Base-by-base conservation (phyloP, 129 eudicot genomes). In the Pseudognaphalium luteoalbum region DNA sequence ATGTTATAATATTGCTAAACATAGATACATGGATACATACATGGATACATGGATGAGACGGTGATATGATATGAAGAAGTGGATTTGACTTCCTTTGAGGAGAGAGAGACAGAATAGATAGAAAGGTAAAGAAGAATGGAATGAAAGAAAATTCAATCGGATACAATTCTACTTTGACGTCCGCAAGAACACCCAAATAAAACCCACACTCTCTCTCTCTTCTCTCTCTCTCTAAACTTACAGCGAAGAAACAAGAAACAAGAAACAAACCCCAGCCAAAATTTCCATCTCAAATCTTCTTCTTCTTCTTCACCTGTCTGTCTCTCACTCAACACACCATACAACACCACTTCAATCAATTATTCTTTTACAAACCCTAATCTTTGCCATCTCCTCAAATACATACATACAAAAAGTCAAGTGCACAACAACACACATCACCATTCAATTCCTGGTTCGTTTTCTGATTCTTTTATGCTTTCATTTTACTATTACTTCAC, bases 111-210 rank as follows among this genome's bases (percentile, higher is more conserved):
- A 70, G 75, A 61, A n/a, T n/a, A n/a, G n/a, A 67, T 62, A 32
- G 58, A 70, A 79, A 78, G 77, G 72, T 37, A 74, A 74, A 79
- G 84, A 74, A 79, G 84, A 75, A 82, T 73, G 75, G 88, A 83
- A 88, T 76, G 88, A 25, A 84, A 78, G 78, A 78, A 86, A 76
- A 85, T 88, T 90, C 83, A 93, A 90, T 88, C 87, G 82, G 82
- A 88, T 93, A 72, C 78, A 90, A 93, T 88, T 65, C 86, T 61
- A 66, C 61, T 93, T 93, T 93, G 96, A 91, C 97, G 97, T 91
- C 97, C 98, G 97, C 96, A 84, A 88, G 86, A 80, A 79, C 87
- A 80, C 77, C 78, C 74, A 72, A 11, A 82, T 74, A 72, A 11
- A 82, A 20, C 88, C 70, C 87, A 70, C 84, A 57, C 85, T 5